Percentiles rank a stretch among this genome's conserved stretches.
phyloP scores from a whole-genome alignment of 495 filamentous ascomycete genomes.

The Glutinoglossum americanum region DNA sequence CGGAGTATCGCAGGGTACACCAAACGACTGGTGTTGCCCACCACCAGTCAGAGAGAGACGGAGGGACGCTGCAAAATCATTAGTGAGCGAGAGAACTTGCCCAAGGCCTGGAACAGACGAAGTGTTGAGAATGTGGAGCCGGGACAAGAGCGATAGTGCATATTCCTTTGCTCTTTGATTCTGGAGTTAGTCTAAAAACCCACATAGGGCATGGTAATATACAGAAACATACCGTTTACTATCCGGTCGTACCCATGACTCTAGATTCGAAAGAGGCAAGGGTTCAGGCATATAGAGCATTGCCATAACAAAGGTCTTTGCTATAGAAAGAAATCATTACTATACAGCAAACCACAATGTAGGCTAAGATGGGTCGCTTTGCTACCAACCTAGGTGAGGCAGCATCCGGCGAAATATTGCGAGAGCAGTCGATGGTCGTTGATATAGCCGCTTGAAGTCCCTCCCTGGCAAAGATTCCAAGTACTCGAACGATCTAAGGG shows the following conservation, averaged over 20 bases:
- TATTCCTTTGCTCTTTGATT: conserved; percentile 48
- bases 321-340: conserved; percentile 22
- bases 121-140: conserved; percentile 58
- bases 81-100: conserved; percentile 45
- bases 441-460: conserved; percentile 76
- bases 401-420: conserved; percentile 96
- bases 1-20: conserved; percentile 48
- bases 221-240: conserved; percentile 33
- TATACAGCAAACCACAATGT: not conserved
- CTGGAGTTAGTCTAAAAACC: not conserved
- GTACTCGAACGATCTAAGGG: conserved; percentile 55
- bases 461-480: conserved; percentile 74
- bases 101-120: conserved; percentile 33
- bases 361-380: not conserved
- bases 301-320: conserved; percentile 88
- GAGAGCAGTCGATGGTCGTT: conserved; percentile 83
- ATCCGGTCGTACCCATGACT: conserved; percentile 59
- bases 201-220: not conserved
- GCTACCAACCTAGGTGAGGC: conserved; percentile 48
- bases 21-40: conserved; percentile 70
- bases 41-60: conserved; percentile 72
- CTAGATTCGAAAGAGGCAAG: conserved; percentile 51
- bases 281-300: conserved; percentile 71
- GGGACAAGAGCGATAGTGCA: conserved; percentile 55
- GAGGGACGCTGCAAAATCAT: conserved; percentile 54